phyloP scores from a whole-genome alignment of 495 filamentous ascomycete species.

The Aspergillus saccharolyticus region DNA sequence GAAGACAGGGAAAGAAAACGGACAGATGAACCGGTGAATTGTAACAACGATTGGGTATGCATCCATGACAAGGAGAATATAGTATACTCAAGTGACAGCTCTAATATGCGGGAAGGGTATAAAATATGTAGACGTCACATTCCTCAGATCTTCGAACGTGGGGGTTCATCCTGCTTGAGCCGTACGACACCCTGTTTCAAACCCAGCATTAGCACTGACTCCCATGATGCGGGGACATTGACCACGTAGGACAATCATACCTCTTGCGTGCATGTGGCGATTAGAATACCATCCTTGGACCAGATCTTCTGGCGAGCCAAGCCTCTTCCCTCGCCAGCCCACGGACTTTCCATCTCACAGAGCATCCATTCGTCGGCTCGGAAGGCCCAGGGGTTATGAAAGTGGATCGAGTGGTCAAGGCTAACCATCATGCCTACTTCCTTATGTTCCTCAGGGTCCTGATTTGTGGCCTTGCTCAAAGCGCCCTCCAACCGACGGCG shows the following conservation, averaged over 20 bases:
- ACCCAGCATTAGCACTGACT: slow-evolving; percentile 5
- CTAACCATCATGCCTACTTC: slow-evolving; percentile 92
- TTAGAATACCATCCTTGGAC: slow-evolving; percentile 70
- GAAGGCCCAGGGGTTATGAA: slow-evolving; percentile 77
- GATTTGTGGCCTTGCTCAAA: slow-evolving; percentile 22
- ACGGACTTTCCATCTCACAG: slow-evolving; percentile 87
- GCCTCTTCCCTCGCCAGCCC: slow-evolving; percentile 84
- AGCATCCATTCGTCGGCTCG: slow-evolving; percentile 92
- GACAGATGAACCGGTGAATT: too few species aligned
- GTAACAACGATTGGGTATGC: neutral
- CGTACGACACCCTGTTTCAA: slow-evolving; percentile 39
- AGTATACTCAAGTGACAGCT: neutral
- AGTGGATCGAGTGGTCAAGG: slow-evolving; percentile 91
- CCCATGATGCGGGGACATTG: neutral
- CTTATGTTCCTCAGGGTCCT: slow-evolving; percentile 23
- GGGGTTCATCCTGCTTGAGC: slow-evolving; percentile 40
- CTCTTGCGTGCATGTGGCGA: slow-evolving; percentile 59
- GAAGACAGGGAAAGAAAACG: too few species aligned
- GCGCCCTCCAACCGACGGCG: slow-evolving; percentile 35
- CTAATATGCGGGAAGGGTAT: neutral
- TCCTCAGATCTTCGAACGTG: slow-evolving; percentile 26
- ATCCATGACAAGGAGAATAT: neutral
- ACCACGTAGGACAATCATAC: slow-evolving; percentile 22
- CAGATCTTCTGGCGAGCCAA: slow-evolving; percentile 86
- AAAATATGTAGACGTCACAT: neutral